phyloP scores from a whole-genome alignment of 1,284 basidiomycete genomes.

The Mycena sp. region DNA sequence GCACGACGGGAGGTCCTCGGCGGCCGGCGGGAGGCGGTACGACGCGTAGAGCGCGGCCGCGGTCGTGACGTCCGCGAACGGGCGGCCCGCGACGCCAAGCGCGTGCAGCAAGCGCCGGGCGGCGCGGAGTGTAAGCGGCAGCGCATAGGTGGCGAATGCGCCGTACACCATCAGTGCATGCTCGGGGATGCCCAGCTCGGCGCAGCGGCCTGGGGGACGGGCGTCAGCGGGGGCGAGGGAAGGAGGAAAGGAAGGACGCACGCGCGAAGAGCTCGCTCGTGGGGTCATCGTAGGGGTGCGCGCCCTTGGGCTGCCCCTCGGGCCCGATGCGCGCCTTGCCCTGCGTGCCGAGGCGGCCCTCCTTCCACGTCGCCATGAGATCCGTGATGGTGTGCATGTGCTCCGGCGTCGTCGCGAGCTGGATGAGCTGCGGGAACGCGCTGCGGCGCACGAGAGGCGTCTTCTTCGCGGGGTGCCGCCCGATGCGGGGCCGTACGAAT shows the following conservation, averaged over 20 bases:
- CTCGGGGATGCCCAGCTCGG: conserved; percentile 60
- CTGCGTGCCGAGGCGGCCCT: conserved; percentile 44
- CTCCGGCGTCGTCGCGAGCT: conserved; percentile 55
- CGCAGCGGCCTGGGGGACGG: conserved; percentile 62
- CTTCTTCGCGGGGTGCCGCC: conserved; percentile 36
- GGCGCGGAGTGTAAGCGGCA: conserved; percentile 60
- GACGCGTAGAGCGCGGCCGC: conserved; percentile 61
- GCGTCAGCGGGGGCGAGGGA: background rate
- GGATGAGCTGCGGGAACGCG: conserved; percentile 59
- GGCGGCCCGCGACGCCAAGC: conserved; percentile 52
- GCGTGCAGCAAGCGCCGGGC: conserved; percentile 64
- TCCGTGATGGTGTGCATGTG: conserved; percentile 56
- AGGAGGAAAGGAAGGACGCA: conserved; percentile 44
- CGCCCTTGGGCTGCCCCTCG: conserved; percentile 25
- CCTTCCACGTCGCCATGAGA: conserved; percentile 58
- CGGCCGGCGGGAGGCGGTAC: conserved; percentile 60
- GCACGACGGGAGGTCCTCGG: conserved; percentile 64
- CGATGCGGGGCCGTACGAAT: conserved; percentile 40
- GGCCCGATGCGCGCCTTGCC: conserved; percentile 47
- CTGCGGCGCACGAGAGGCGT: conserved; percentile 41
- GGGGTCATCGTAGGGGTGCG: conserved; percentile 10
- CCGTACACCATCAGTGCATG: conserved; percentile 70
- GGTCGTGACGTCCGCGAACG: conserved; percentile 58
- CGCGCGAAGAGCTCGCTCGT: conserved; percentile 55
- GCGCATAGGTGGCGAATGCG: conserved; percentile 66